Evolutionary conservation across 1,284 basidiomycete genomes (phyloP).

Genomic region (Lentinula novae-zelandiae): DNA sequence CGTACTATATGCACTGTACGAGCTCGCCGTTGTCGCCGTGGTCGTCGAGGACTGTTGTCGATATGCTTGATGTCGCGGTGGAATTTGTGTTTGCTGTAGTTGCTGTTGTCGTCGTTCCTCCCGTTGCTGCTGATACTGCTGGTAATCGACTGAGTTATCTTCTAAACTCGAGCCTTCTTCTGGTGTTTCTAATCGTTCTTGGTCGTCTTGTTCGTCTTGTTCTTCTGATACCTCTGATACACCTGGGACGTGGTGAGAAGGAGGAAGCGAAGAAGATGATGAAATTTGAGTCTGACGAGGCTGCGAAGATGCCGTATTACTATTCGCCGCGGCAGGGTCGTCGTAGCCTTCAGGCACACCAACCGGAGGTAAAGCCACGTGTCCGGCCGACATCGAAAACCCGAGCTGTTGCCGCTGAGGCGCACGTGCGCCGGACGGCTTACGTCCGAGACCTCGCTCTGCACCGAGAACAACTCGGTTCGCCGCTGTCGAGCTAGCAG

Average conservation of each 20-base stretch:
- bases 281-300: background rate
- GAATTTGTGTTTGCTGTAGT: background rate
- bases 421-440: conserved; percentile 86
- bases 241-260: background rate
- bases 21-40: too few relatives aligned
- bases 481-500: background rate
- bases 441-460: conserved; percentile 49
- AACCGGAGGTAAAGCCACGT: too few relatives aligned
- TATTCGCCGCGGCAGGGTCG: background rate
- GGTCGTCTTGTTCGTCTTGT: conserved; percentile 10
- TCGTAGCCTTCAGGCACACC: background rate
- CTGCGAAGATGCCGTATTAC: background rate
- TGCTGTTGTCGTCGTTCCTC: background rate
- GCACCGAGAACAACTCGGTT: background rate
- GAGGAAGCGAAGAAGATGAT: background rate
- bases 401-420: conserved; percentile 24
- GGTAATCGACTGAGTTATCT: too few relatives aligned
- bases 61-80: too few relatives aligned
- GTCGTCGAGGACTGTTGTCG: too few relatives aligned
- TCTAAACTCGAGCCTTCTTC: too few relatives aligned
- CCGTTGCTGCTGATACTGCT: too few relatives aligned
- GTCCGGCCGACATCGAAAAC: background rate
- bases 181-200: background rate
- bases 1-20: too few relatives aligned
- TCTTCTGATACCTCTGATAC: conserved; percentile 2